Evolutionary conservation across 2,329 filamentous ascomycete genomes (phyloP).

Genomic region (Cryphonectria nitschkei): DNA sequence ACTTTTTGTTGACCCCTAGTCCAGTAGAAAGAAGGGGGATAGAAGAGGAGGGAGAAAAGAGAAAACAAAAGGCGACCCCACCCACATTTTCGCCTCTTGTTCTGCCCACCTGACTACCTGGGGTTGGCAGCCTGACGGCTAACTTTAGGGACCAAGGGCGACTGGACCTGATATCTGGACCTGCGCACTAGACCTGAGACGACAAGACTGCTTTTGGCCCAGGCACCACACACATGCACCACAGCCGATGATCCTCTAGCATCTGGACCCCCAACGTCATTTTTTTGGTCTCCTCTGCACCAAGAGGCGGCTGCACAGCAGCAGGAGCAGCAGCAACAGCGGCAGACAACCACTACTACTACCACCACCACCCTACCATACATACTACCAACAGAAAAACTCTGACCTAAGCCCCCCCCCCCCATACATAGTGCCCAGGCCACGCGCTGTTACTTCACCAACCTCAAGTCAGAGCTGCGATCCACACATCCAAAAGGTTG

Average conservation of each 20-base stretch:
- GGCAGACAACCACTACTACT: background rate
- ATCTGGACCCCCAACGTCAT: conserved; percentile 25
- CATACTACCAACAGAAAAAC: conserved; percentile 18
- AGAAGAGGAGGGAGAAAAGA: background rate
- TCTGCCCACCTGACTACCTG: background rate
- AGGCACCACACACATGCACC: conserved; percentile 1
- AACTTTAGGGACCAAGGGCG: background rate
- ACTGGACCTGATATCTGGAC: background rate
- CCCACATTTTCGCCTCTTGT: background rate
- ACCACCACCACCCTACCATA: background rate
- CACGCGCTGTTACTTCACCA: background rate
- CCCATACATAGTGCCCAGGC: background rate
- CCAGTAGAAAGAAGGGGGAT: background rate
- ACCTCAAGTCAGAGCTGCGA: conserved; percentile 4
- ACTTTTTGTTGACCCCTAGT: background rate
- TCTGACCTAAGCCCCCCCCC: conserved; percentile 18
- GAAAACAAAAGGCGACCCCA: background rate
- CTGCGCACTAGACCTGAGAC: background rate
- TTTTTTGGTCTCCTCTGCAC: conserved; percentile 7
- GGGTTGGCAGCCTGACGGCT: background rate
- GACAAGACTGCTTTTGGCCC: background rate
- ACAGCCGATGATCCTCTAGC: background rate
- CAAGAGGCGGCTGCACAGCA: background rate
- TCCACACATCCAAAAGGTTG: conserved; percentile 12
- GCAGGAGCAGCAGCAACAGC: background rate